Percentiles rank a stretch among this genome's conserved stretches.
These are phyloP conservation scores for Fusarium bactridioides DNA, from an alignment of 2,329 filamentous ascomycete species.

Conservation along the genomic window DNA sequence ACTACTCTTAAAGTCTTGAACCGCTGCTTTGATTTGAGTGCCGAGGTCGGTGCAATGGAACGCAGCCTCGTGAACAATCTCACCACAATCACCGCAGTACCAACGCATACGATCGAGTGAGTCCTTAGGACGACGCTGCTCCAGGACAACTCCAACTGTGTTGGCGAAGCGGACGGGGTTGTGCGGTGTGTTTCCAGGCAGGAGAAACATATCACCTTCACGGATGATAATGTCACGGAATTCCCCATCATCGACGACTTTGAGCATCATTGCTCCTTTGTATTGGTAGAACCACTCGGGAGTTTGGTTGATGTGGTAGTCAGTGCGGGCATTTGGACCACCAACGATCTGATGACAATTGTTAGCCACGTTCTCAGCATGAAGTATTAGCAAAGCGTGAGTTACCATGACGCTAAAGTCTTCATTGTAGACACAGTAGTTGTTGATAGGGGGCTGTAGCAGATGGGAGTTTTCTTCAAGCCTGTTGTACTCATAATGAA, in stretches of 20 bases:
- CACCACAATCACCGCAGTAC: constrained; percentile 80
- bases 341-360: constrained; percentile 74
- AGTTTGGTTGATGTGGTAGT: constrained; percentile 98
- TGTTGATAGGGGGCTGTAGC: constrained; percentile 93
- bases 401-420: constrained; percentile 81
- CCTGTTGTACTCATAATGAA: constrained; percentile 58
- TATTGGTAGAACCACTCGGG: constrained; percentile 99
- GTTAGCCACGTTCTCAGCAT: not conserved
- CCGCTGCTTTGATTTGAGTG: constrained; percentile 92
- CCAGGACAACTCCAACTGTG: constrained; percentile 92
- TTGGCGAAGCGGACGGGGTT: constrained; percentile 93
- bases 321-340: constrained; percentile 92
- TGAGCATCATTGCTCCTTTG: constrained; percentile 91
- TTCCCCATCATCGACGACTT: constrained; percentile 76
- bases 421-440: constrained; percentile 94
- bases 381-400: not conserved
- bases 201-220: constrained; percentile 92
- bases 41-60: constrained; percentile 93
- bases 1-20: constrained; percentile 78
- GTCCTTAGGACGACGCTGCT: constrained; percentile 77
- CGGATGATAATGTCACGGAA: constrained; percentile 89
- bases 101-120: constrained; percentile 83
- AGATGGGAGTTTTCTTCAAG: constrained; percentile 91
- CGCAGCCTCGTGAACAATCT: constrained; percentile 81
- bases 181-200: constrained; percentile 94